Evolutionary conservation across 192 early-diverging fungal genomes (phyloP).

Genomic region (Allomyces macrogynus): DNA sequence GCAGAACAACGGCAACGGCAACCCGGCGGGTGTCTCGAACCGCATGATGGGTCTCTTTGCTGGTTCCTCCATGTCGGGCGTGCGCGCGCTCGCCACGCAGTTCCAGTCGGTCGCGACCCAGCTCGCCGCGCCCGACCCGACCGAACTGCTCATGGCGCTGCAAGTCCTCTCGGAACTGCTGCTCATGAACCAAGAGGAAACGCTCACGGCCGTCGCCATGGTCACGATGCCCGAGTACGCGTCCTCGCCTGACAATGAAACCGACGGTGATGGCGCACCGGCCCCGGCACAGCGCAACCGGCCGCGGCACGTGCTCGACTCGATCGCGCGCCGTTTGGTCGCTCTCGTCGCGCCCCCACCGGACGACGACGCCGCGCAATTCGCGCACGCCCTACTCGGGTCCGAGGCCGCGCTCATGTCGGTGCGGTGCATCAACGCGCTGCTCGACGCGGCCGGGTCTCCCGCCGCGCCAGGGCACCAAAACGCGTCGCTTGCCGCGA

Average conservation of each 20-base stretch:
- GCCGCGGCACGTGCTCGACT: neutral
- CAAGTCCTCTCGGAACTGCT: neutral
- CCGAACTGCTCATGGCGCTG: no score
- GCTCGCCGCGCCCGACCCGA: no score
- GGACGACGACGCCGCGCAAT: neutral
- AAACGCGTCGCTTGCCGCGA: neutral
- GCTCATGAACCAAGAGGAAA: neutral
- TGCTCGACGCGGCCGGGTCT: neutral
- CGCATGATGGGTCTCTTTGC: no score
- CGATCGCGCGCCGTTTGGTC: neutral
- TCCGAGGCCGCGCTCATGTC: neutral
- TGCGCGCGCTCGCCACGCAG: no score
- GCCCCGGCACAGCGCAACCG: neutral
- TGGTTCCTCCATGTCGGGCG: no score
- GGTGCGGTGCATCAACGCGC: neutral
- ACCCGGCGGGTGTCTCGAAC: no score
- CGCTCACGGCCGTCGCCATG: neutral
- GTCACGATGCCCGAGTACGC: neutral
- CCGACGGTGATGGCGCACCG: neutral
- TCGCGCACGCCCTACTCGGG: neutral
- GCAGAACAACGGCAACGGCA: no score
- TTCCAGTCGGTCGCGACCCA: no score
- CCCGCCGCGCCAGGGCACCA: neutral
- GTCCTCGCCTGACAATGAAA: neutral
- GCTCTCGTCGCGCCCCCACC: neutral